Base-by-base conservation (phyloP, 371 early-diverging fungal species). In the Mortierella sp. region DNA sequence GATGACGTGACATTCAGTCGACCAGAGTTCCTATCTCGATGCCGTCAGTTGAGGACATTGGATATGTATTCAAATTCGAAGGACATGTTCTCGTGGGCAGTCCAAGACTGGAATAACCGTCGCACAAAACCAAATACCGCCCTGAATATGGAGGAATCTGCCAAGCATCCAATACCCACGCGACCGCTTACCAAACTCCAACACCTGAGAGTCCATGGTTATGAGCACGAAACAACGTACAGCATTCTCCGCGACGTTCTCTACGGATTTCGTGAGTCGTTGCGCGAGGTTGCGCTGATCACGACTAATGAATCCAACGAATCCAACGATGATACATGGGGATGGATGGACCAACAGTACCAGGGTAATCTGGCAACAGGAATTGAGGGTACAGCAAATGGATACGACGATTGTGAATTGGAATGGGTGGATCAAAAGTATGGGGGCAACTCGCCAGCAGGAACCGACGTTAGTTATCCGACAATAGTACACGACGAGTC, bases 71-170 rank as follows among this genome's bases (percentile, higher is more conserved):
- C 67, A 12, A 55, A 53, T 25, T 61, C 62, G 3, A 59, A 39
- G 13, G 60, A 58, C 12, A 67, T 67, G 63, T 67, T 73, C 47
- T 17, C 19, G 12, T 73, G 74, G 74, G 74, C 74, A 4, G 67
- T 63, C 2, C 24, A 62, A 60, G 74, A 73, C 2, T 71, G 66
- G 66, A 60, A 71, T 46, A 29, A 12, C 19, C 25, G 49, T 16
- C 57, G 37, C 21, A 43, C 29, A 16, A 24, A 25, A 14, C 31
- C 0, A 13, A 49, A 22, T 9, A 29, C 14, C n/a, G 19, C n/a
- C n/a, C n/a, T 24, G 7, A 1, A 13, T 27, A 7, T 17, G 29
- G n/a, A 21, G n/a, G n/a, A n/a, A n/a, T n/a, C n/a, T n/a, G n/a
- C n/a, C n/a, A n/a, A n/a, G n/a, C n/a, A n/a, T n/a, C n/a, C n/a